Percentiles rank a stretch among this genome's conserved stretches.
Conservation (phyloP, 352 stramenopile genomes). For the Lagenidium giganteum region DNA sequence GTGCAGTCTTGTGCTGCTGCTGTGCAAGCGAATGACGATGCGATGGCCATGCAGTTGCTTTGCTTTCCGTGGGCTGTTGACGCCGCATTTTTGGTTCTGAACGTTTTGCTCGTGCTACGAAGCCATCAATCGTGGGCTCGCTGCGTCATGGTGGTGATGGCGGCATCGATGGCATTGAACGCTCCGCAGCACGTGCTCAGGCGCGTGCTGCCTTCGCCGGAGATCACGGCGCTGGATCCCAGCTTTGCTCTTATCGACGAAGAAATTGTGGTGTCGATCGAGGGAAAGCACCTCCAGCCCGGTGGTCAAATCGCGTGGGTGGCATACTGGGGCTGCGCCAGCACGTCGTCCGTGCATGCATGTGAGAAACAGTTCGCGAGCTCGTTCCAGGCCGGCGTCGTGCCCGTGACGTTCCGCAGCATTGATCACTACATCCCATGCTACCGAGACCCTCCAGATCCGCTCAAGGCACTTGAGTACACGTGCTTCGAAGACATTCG, state of each 20-base stretch:
- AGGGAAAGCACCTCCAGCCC: conserved; percentile 71
- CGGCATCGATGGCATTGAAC: conserved; percentile 37
- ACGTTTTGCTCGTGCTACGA: conserved; percentile 39
- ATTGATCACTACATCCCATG: conserved; percentile 85
- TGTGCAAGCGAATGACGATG: conserved; percentile 33
- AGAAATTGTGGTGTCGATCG: conserved; percentile 57
- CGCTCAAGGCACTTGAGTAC: conserved; percentile 66
- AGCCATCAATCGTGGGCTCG: conserved; percentile 50
- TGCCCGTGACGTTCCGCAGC: conserved; percentile 59
- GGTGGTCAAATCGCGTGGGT: conserved; percentile 73
- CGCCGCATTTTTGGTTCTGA: conserved; percentile 27
- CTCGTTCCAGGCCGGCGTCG: conserved; percentile 58
- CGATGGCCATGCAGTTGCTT: conserved; percentile 46
- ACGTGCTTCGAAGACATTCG: conserved; percentile 62
- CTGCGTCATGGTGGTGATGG: conserved; percentile 39
- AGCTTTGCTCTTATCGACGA: conserved; percentile 67
- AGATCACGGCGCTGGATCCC: conserved; percentile 57
- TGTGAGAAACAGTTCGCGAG: conserved; percentile 74
- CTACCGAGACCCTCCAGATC: conserved; percentile 74
- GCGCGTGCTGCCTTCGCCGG: conserved; percentile 46
- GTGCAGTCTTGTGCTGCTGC: conserved; percentile 33
- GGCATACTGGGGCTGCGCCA: conserved; percentile 76
- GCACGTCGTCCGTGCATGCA: conserved; percentile 37
- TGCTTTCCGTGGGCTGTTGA: conserved; percentile 57
- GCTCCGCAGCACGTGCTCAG: conserved; percentile 37